Percentiles rank a stretch among this genome's conserved stretches.
Conservation (phyloP, 768 basidiomycete species). For the Amanita rubescens region DNA sequence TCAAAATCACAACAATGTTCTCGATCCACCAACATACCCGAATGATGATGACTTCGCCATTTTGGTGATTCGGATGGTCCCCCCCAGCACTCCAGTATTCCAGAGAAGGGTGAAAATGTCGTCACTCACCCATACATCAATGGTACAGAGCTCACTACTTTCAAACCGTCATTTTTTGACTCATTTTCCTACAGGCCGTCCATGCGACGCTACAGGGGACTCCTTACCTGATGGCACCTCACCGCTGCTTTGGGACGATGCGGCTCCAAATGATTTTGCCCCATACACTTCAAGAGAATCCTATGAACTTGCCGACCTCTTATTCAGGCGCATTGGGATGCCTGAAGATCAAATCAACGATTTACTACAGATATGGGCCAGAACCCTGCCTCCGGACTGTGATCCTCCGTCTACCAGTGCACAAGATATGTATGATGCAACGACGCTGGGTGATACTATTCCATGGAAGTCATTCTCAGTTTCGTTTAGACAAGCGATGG, state of each 20-base stretch:
- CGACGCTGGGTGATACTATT: neutral
- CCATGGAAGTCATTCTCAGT: neutral
- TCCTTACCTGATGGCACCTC: too few relatives aligned
- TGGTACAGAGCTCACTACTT: too few relatives aligned
- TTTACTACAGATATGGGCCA: neutral
- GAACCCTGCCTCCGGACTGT: neutral
- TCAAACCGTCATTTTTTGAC: too few relatives aligned
- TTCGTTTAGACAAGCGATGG: neutral
- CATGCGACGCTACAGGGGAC: too few relatives aligned
- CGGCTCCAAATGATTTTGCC: neutral
- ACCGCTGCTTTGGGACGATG: too few relatives aligned
- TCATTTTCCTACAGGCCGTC: slow-evolving; percentile 2
- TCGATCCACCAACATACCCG: too few relatives aligned
- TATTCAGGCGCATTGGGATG: slow-evolving; percentile 14
- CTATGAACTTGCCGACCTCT: slow-evolving; percentile 13
- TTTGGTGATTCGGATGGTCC: too few relatives aligned
- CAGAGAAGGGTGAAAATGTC: too few relatives aligned
- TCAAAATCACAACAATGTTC: too few relatives aligned
- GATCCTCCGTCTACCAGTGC: slow-evolving; percentile 23
- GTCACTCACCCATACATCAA: too few relatives aligned
- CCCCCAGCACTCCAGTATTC: too few relatives aligned
- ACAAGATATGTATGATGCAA: neutral
- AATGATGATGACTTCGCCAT: too few relatives aligned
- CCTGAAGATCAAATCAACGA: slow-evolving; percentile 14
- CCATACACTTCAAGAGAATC: neutral